A percentile compares a stretch with the other conserved stretches of the same genome.
Conservation (phyloP, 148 eudicot species). For the Rhododendron ovatum region DNA sequence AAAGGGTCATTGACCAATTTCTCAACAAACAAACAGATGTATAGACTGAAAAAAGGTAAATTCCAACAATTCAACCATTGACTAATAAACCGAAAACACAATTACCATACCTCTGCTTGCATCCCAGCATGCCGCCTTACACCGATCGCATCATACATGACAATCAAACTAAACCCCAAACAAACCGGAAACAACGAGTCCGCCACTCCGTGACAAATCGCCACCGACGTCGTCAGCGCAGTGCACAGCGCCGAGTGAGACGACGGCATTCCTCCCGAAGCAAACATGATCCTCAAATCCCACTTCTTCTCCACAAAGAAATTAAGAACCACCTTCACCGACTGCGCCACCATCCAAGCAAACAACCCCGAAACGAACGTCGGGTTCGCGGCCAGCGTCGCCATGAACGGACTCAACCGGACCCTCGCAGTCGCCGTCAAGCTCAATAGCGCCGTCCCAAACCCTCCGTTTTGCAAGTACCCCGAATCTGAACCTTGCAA, state of each 20-base stretch:
- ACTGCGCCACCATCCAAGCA: conserved; percentile 70
- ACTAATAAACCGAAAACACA: not conserved
- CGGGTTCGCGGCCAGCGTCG: conserved; percentile 65
- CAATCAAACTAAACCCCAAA: conserved; percentile 84
- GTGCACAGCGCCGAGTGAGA: conserved; percentile 87
- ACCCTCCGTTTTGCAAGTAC: conserved; percentile 44
- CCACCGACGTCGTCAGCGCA: conserved; percentile 83
- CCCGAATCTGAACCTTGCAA: conserved; percentile 10
- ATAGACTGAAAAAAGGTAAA: not conserved
- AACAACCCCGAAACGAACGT: conserved; percentile 69
- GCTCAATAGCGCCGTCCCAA: conserved; percentile 55
- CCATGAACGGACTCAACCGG: conserved; percentile 59
- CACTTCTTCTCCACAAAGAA: conserved; percentile 76
- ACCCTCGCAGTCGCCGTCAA: conserved; percentile 59
- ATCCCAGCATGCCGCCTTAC: conserved; percentile 93
- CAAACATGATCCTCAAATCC: conserved; percentile 60
- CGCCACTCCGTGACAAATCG: conserved; percentile 75
- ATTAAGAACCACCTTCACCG: conserved; percentile 57
- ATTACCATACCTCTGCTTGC: conserved; percentile 71
- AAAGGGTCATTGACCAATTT: not conserved
- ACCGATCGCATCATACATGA: conserved; percentile 96
- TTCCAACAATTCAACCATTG: not conserved
- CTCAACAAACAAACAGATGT: not conserved
- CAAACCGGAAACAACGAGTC: conserved; percentile 87
- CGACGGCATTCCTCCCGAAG: conserved; percentile 98